Base-by-base conservation (phyloP, 352 stramenopile species). In the Globisporangium okanoganense region DNA sequence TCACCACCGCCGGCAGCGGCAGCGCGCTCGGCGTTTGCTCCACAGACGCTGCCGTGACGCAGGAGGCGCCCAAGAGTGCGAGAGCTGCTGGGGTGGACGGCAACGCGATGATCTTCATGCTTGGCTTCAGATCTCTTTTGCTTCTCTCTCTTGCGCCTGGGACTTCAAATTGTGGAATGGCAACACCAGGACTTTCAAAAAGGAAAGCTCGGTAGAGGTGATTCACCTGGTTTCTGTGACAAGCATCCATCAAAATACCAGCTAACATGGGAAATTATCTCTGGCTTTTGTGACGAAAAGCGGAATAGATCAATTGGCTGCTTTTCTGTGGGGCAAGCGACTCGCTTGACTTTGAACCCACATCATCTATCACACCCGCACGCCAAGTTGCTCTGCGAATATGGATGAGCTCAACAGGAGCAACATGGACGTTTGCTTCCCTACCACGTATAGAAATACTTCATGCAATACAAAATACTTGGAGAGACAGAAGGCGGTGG, bases 121-220 rank as follows among this genome's bases (percentile, higher is more conserved):
- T 16, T 35, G 14, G 5, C 24, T 24, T 27, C 14, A n/a, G 9
- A 9, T 33, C 31, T 33, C 5, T 9, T 24, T 22, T 40, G 25
- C 7, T n/a, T 22, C 5, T 13, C 29, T 22, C 6, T 38, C 38
- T 55, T 55, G 49, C 18, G 18, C 10, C 14, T 36, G 31, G 49
- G 48, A 29, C 27, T 41, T 55, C 27, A 55, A 55, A 55, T 41
- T 55, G 49, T 27, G 18, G 49, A 55, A 55, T 55, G 49, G 27
- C 27, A 24, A 55, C n/a, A 7, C 25, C 25, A 14, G n/a, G n/a
- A n/a, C n/a, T n/a, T n/a, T n/a, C n/a, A 1, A 52, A 14, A 50
- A 31, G 12, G 18, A 48, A 49, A 33, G 22, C 7, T 24, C 31
- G 18, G 24, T 33, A 12, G 31, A 43, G 29, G 8, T 43, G 8